phyloP scores from a whole-genome alignment of 306 rosid species.

The Castanopsis chinensis region DNA sequence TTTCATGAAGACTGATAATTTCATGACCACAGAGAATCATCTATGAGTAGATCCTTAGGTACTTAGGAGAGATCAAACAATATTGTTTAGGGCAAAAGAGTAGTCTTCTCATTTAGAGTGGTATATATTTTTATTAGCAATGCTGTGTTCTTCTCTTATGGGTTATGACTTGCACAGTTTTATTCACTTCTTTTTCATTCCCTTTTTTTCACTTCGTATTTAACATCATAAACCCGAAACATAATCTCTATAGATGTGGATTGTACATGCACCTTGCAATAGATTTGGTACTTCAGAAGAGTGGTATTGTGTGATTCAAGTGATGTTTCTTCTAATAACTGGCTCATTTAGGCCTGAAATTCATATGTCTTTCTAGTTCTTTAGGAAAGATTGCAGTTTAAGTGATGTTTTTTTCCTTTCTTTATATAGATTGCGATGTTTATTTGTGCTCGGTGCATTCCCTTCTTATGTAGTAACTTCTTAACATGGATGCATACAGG shows the following conservation, averaged over 20 bases:
- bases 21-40: no score
- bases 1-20: no score
- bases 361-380: not conserved
- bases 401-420: not conserved
- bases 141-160: no score
- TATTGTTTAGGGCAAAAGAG: no score
- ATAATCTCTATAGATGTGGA: not conserved
- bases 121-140: no score
- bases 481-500: not conserved
- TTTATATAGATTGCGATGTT: no score
- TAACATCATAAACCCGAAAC: not conserved
- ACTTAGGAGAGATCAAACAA: no score
- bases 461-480: not conserved
- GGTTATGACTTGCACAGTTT: no score
- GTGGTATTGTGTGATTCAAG: not conserved
- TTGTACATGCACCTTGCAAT: not conserved
- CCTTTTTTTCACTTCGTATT: no score
- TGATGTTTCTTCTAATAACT: not conserved
- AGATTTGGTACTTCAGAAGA: not conserved
- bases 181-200: no score
- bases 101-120: no score
- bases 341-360: not conserved
- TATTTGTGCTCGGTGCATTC: not conserved
- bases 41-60: no score
- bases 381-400: not conserved